Percentiles rank a stretch among this genome's conserved stretches.
phyloP scores from a whole-genome alignment of 768 basidiomycete species.

The Clathrus columnatus region DNA sequence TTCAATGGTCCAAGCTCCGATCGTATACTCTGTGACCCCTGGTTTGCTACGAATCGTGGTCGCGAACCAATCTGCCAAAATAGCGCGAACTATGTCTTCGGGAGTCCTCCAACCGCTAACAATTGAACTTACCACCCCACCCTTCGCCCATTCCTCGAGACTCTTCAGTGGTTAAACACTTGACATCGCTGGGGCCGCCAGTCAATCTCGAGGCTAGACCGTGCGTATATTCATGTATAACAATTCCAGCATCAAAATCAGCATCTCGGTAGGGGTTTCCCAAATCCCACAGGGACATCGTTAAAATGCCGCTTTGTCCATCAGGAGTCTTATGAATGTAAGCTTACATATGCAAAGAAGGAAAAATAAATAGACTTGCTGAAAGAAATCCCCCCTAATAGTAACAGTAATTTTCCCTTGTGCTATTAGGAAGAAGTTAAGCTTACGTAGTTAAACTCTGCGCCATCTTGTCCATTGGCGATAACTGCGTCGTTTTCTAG shows the following conservation, averaged over 20 bases:
- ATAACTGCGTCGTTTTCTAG: conserved; percentile 84
- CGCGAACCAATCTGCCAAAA: conserved; percentile 66
- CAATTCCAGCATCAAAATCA: conserved; percentile 93
- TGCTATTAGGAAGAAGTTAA: too few relatives aligned
- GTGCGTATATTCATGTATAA: conserved; percentile 84
- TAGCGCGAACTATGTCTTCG: too few relatives aligned
- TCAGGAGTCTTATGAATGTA: conserved; percentile 36
- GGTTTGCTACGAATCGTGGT: conserved; percentile 73
- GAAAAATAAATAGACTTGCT: too few relatives aligned
- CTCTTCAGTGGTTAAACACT: conserved; percentile 93
- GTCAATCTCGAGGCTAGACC: conserved; percentile 91
- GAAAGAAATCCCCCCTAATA: too few relatives aligned
- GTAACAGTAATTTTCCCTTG: too few relatives aligned
- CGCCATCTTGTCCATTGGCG: conserved; percentile 91
- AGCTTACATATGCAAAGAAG: too few relatives aligned
- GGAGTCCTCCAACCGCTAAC: neutral
- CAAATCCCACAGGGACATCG: conserved; percentile 96
- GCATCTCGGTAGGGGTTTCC: conserved; percentile 88
- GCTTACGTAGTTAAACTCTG: conserved; percentile 78
- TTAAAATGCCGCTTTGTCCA: conserved; percentile 82
- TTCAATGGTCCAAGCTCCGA: conserved; percentile 98
- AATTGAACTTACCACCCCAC: conserved; percentile 64
- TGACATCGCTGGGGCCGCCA: conserved; percentile 87
- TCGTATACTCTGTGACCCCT: conserved; percentile 74
- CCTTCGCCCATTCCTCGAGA: conserved; percentile 97